Conservation (phyloP, 176 grass and related monocot genomes). For the Bothriochloa decipiens region DNA sequence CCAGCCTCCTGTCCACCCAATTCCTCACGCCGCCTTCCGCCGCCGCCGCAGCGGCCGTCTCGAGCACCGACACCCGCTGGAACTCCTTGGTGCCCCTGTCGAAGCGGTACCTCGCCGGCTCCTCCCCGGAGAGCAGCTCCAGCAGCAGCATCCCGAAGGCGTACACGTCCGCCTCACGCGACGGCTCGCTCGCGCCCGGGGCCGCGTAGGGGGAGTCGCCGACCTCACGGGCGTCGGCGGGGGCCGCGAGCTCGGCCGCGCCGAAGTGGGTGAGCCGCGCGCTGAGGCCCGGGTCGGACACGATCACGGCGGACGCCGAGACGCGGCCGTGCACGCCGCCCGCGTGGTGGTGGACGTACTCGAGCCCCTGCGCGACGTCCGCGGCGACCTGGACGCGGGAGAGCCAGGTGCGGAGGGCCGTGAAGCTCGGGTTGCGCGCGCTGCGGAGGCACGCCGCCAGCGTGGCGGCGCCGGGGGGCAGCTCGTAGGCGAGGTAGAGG, state of each 20-base stretch:
- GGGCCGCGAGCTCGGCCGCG: constrained; percentile 37
- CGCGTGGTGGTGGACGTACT: constrained; percentile 73
- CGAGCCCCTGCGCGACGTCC: constrained; percentile 68
- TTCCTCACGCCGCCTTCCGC: constrained; percentile 40
- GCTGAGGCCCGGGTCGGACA: constrained; percentile 59
- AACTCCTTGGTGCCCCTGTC: constrained; percentile 52
- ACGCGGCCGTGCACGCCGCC: constrained; percentile 54
- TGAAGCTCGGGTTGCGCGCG: constrained; percentile 51
- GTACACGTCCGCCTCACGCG: constrained; percentile 55
- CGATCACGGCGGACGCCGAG: constrained; percentile 46
- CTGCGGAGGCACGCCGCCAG: constrained; percentile 63
- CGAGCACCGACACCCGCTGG: constrained; percentile 53
- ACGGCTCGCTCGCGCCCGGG: neutral
- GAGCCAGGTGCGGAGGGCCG: constrained; percentile 57
- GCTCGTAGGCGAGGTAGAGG: constrained; percentile 75
- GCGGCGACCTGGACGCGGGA: constrained; percentile 59
- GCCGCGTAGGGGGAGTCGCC: constrained; percentile 41
- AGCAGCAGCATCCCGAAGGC: constrained; percentile 70
- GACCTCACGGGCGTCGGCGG: constrained; percentile 20
- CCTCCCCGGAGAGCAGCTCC: constrained; percentile 62
- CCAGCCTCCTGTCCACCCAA: constrained; percentile 66
- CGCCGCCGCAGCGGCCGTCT: constrained; percentile 52
- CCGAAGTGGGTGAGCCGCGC: constrained; percentile 69
- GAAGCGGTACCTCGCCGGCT: constrained; percentile 55
- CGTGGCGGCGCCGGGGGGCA: constrained; percentile 39